phyloP scores from a whole-genome alignment of 2,329 filamentous ascomycete species.

The Scedosporium boydii region DNA sequence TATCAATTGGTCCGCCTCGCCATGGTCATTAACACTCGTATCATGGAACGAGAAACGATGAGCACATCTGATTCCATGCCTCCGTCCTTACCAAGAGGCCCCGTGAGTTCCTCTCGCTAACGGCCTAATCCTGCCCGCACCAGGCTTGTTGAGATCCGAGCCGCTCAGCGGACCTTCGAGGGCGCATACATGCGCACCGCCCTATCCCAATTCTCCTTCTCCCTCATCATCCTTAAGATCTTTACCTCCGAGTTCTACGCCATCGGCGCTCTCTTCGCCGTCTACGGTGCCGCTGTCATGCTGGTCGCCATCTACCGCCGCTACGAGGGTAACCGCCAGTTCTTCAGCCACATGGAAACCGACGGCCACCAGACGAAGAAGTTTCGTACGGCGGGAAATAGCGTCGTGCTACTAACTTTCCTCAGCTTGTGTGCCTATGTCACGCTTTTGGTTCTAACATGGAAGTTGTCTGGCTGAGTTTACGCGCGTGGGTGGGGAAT shows the following conservation, averaged over 20 bases:
- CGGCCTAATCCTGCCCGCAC: too few species aligned
- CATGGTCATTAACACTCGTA: too few species aligned
- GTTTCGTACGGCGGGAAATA: constrained; percentile 56
- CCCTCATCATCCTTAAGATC: constrained; percentile 89
- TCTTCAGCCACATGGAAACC: constrained; percentile 51
- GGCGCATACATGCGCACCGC: constrained; percentile 94
- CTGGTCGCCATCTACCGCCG: constrained; percentile 76
- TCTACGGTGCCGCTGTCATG: constrained; percentile 79
- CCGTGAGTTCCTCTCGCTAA: background rate
- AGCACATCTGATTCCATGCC: too few species aligned
- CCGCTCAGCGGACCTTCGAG: constrained; percentile 92
- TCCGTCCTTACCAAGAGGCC: background rate
- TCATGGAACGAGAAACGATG: too few species aligned
- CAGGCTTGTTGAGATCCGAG: constrained; percentile 83
- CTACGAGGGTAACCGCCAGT: constrained; percentile 87
- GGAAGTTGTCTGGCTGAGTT: constrained; percentile 24
- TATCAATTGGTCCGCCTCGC: too few species aligned
- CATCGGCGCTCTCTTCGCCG: constrained; percentile 90
- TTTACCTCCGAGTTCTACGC: constrained; percentile 95
- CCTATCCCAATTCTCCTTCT: constrained; percentile 89
- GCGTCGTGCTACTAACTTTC: constrained; percentile 45
- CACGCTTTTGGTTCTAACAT: constrained; percentile 46
- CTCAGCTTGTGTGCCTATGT: constrained; percentile 50
- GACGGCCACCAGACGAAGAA: constrained; percentile 32
- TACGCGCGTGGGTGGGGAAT: too few species aligned